Evolutionary conservation across 2,329 filamentous ascomycete genomes (phyloP), one percentile per base, ranked within the genome.

Genomic region (Cladophialophora chaetospira): DNA sequence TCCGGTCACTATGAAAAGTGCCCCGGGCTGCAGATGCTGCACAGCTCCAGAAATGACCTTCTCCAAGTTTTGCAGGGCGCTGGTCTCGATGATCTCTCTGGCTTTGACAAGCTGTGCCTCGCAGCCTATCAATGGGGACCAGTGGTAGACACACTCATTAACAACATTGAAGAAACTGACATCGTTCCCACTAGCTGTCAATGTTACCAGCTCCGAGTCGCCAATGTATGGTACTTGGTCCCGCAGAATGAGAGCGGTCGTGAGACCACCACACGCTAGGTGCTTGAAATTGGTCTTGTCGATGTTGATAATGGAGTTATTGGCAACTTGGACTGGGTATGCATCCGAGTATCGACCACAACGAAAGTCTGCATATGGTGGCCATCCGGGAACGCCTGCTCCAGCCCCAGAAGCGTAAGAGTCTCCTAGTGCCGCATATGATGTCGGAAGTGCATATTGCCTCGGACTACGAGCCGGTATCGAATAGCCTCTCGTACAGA

Each of bases 151-250:
- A 45, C 68, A 69, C 38, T 60, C 65, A 44, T 69, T 69, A 50
- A 69, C 62, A 13, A 69, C 53, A 25, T 58, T 55, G 25, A 66
- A 66, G 61, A 69, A 69, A 28, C 63, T 57, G 31, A 65, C 62
- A 52, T 68, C 66, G 54, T 69, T 69, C 3, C 67, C 67, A 19
- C 66, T 65, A 23, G 67, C 62, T 11, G 67, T 66, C 11, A 69
- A 45, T 6, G 62, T 68, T 3, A 65, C 60, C 21, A 69, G 36
- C 26, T 66, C 66, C 21, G 57, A 53, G 10, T 60, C 44, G n/a
- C 45, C 53, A 15, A 64, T 50, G 19, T 54, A 57, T 9, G 47
- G 53, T 6, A 65, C 55, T 46, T 64, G 62, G 8, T 61, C 47
- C n/a, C 45, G 45, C 48, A 67, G 58, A 15, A 68, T 62, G 25